These are phyloP conservation scores for Russula sp. DNA, from an alignment of 768 basidiomycete genomes.

Conservation along the genomic window DNA sequence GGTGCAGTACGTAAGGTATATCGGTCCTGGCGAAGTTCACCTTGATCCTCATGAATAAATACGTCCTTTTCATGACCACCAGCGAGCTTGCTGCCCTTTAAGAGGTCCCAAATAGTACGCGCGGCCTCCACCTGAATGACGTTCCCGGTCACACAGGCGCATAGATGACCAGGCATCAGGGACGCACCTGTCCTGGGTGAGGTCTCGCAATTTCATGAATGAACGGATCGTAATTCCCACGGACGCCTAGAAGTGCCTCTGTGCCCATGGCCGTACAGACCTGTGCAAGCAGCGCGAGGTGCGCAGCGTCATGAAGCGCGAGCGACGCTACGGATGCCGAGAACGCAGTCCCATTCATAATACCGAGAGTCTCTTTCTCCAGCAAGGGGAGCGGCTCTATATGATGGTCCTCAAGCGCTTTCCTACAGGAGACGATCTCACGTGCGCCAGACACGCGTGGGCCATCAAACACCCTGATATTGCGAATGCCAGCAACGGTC, in stretches of 20 bases:
- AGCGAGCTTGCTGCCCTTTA: constrained; percentile 69
- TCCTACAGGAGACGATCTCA: constrained; percentile 49
- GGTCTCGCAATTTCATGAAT: constrained; percentile 73
- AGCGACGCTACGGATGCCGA: constrained; percentile 73
- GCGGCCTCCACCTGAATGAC: constrained; percentile 60
- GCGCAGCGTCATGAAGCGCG: constrained; percentile 70
- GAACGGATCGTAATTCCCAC: constrained; percentile 73
- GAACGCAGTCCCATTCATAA: constrained; percentile 84
- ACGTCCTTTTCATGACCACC: constrained; percentile 62
- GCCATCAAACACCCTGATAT: constrained; percentile 69
- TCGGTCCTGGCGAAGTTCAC: constrained; percentile 76
- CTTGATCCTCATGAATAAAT: constrained; percentile 66
- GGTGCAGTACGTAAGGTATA: constrained; percentile 74
- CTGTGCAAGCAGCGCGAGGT: constrained; percentile 63
- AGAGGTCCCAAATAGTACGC: constrained; percentile 61
- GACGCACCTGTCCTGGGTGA: constrained; percentile 71
- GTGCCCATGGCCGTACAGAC: constrained; percentile 79
- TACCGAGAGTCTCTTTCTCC: constrained; percentile 76
- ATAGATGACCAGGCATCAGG: not conserved
- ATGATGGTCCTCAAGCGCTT: constrained; percentile 57
- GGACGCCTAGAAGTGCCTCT: constrained; percentile 74
- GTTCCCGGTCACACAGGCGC: not conserved
- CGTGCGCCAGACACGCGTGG: constrained; percentile 47
- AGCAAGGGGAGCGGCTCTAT: constrained; percentile 63
- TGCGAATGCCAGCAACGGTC: constrained; percentile 71